Percentiles rank a stretch among this genome's conserved stretches.
phyloP scores from a whole-genome alignment of 352 stramenopile genomes.

The Globisporangium takayamanum region DNA sequence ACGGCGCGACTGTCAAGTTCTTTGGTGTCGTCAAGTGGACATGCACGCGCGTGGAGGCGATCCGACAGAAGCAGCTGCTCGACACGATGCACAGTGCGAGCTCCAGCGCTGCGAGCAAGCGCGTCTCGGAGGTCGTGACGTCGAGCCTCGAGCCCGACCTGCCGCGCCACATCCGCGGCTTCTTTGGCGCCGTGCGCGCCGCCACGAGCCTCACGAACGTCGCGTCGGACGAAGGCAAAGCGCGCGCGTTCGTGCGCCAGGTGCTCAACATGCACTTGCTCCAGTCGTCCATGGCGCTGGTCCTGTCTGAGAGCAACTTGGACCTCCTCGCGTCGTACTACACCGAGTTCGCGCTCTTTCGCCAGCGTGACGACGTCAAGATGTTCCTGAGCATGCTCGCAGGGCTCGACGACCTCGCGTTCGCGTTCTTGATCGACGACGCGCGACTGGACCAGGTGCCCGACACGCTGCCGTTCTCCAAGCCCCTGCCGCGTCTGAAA shows the following conservation, averaged over 20 bases:
- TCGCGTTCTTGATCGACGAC: conserved; percentile 79
- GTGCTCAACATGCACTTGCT: conserved; percentile 81
- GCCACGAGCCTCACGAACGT: conserved; percentile 63
- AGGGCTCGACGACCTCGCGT: conserved; percentile 58
- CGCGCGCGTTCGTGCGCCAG: conserved; percentile 69
- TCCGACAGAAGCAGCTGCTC: conserved; percentile 61
- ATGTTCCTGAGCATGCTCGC: conserved; percentile 67
- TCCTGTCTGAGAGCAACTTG: conserved; percentile 66
- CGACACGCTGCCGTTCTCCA: conserved; percentile 70
- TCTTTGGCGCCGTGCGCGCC: conserved; percentile 51
- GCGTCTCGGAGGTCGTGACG: conserved; percentile 60
- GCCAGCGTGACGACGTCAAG: conserved; percentile 69
- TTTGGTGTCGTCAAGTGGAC: conserved; percentile 85
- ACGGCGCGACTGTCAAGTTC: conserved; percentile 72
- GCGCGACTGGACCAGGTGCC: conserved; percentile 50
- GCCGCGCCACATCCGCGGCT: conserved; percentile 57
- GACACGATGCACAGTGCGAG: conserved; percentile 51
- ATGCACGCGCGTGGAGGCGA: conserved; percentile 68
- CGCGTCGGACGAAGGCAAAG: conserved; percentile 66
- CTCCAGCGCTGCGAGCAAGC: conserved; percentile 15
- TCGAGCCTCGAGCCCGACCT: conserved; percentile 67
- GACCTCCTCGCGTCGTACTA: conserved; percentile 79
- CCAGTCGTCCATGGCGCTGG: conserved; percentile 55
- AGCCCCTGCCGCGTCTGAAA: conserved; percentile 41
- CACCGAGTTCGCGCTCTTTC: conserved; percentile 70